Base-by-base conservation (phyloP, 2,329 filamentous ascomycete species). In the Elsinoe australis region DNA sequence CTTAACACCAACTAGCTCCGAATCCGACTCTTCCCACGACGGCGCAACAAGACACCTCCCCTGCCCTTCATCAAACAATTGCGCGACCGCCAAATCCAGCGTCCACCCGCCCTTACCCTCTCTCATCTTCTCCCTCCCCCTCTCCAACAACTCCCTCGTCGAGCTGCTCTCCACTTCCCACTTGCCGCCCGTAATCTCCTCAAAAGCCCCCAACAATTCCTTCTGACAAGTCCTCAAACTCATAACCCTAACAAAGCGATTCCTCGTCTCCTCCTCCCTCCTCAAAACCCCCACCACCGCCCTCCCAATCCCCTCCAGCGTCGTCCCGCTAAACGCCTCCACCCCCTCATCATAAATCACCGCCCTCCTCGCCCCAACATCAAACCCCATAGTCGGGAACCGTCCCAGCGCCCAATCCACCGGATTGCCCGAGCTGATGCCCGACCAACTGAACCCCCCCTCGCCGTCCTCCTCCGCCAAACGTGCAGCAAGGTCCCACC, bases 341-440 rank as follows among this genome's bases (percentile, higher is more conserved):
- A 73, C 67, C 4, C 78, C 78, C 0, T 67, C 69, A 59, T 82
- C 78, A 55, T 72, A 71, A 29, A 82, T 67, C 0, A 61, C 71
- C 0, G 71, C 75, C 0, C 66, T 75, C 53, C 69, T 69, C 8
- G 61, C 59, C 9, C 59, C 62, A 26, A 80, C 61, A 14, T 72
- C 71, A 71, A 71, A 76, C 52, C 82, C 78, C 55, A 82, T 78
- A 57, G 81, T 75, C 0, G 71, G 61, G 0, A 77, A 75, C 2
- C 74, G 79, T 76, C 77, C 82, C 10, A 67, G 70, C 48, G 82
- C 70, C 54, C 55, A 51, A 38, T 55, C 54, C 29, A 56, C 53
- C 1, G 54, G 54, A 45, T 51, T 54, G 3, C 53, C 53, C 21
- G 41, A 51, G 10, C 19, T 41, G 5, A 57, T 26, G 3, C 50